Base-by-base conservation (phyloP, 305 asterid genomes). In the Rubia tinctorum region DNA sequence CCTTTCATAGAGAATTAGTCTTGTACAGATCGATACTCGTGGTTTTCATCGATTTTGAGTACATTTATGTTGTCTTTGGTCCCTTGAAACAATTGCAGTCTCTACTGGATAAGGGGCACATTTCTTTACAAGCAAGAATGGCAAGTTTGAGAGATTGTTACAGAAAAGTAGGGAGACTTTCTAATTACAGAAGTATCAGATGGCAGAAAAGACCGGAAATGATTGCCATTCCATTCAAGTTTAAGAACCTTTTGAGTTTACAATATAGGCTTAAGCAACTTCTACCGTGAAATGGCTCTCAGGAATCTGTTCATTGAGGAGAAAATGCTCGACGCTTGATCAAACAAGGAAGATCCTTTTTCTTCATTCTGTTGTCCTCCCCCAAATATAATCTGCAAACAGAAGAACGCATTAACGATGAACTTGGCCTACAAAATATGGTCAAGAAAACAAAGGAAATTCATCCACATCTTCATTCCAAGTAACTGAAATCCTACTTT, bases 241-340 rank as follows among this genome's bases (percentile, higher is more conserved):
- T n/a, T 23, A 43, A 23, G 71, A 11, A 25, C 56, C 39, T 44
- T 44, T 22, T 67, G n/a, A 66, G 40, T 66, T 12, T 2, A 49
- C 37, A 43, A 12, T 5, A 59, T 13, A 22, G 40, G 14, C 45
- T 65, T 65, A 6, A n/a, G 39, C 60, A 4, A 55, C 51, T 47
- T 62, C 72, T 77, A 93, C 86, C 89, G 86, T 10, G 98, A 93
- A 68, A 93, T 93, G 76, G 87, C 90, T 86, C 80, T 93, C 94
- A 91, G 84, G 88, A 93, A 93, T 65, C 96, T 89, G 75, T 84
- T 93, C 13, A 93, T 43, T 2, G 96, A 88, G 75, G 97, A 91
- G 88, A 93, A 89, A 68, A 93, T 79, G 77, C 91, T 82, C 13
- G 90, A 90, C 55, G 96, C 98, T 84, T 93, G 97, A 83, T 85